A percentile compares a stretch with the other conserved stretches of the same genome.
phyloP scores from a whole-genome alignment of 352 stramenopile species.

The Pythium brachiatum region DNA sequence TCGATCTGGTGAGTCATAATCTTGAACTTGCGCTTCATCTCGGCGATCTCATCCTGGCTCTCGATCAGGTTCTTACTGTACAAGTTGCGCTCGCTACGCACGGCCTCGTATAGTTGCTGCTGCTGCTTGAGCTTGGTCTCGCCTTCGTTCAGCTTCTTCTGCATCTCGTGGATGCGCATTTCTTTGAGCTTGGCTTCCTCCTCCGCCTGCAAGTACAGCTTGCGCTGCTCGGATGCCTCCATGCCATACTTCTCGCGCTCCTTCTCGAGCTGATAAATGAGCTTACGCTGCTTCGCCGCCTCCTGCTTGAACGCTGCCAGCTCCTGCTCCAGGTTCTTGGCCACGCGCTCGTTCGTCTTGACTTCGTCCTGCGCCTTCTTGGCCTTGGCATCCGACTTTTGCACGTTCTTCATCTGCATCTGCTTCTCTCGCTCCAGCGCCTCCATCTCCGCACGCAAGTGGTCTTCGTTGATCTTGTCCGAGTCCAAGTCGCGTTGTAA shows the following conservation, averaged over 20 bases:
- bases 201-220: slow-evolving; percentile 81
- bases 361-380: slow-evolving; percentile 89
- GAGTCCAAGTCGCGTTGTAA: slow-evolving; percentile 77
- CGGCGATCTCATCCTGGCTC: slow-evolving; percentile 93
- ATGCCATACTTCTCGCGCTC: slow-evolving; percentile 92
- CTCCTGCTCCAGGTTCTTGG: slow-evolving; percentile 83
- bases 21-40: slow-evolving; percentile 97
- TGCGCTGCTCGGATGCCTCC: slow-evolving; percentile 81
- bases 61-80: slow-evolving; percentile 97
- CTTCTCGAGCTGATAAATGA: slow-evolving; percentile 92
- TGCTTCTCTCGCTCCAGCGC: slow-evolving; percentile 86
- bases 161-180: slow-evolving; percentile 79
- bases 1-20: slow-evolving; percentile 96
- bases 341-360: slow-evolving; percentile 91
- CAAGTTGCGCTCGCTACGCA: slow-evolving; percentile 93
- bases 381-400: slow-evolving; percentile 82
- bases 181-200: slow-evolving; percentile 80
- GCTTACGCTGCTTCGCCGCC: slow-evolving; percentile 85
- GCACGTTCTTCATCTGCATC: slow-evolving; percentile 79
- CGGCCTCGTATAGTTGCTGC: slow-evolving; percentile 94
- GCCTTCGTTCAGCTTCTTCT: slow-evolving; percentile 88
- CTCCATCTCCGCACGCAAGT: slow-evolving; percentile 72
- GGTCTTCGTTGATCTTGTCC: slow-evolving; percentile 78
- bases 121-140: slow-evolving; percentile 96
- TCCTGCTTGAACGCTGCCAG: slow-evolving; percentile 82